Evolutionary conservation across 208 protist species (phyloP).

Genomic region (Leishmania tarentolae): DNA sequence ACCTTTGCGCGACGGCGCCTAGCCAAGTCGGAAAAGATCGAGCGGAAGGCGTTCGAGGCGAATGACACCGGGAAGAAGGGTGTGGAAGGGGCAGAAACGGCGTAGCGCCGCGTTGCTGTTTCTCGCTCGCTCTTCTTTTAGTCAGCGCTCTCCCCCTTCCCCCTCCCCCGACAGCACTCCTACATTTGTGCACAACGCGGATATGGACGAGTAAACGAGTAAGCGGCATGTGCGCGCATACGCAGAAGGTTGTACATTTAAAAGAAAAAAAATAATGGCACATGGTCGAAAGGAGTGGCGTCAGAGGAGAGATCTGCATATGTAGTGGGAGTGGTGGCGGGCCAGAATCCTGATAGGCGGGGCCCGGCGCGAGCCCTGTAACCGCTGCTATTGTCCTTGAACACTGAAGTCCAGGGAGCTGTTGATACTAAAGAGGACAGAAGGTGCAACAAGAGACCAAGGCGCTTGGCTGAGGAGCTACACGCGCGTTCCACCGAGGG

Average conservation of each 20-base stretch:
- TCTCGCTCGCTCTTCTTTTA: background rate
- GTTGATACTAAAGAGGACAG: background rate
- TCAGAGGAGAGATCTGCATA: background rate
- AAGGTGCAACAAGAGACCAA: background rate
- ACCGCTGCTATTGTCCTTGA: background rate
- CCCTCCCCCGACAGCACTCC: background rate
- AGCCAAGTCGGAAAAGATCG: slow-evolving; percentile 11
- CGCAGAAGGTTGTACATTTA: too few relatives aligned
- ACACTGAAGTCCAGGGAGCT: background rate
- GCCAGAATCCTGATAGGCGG: background rate
- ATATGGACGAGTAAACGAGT: background rate
- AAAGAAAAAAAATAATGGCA: too few relatives aligned
- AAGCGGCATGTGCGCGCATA: background rate
- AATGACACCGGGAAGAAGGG: background rate
- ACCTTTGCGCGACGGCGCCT: slow-evolving; percentile 87
- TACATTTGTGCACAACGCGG: background rate
- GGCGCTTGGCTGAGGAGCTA: background rate
- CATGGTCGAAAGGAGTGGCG: background rate
- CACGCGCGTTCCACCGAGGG: background rate
- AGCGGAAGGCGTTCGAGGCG: background rate
- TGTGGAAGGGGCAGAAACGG: background rate
- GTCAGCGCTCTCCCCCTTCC: background rate
- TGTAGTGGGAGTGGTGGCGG: background rate
- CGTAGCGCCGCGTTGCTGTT: background rate
- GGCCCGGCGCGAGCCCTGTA: background rate